Evolutionary conservation across 2,329 filamentous ascomycete genomes (phyloP).

Genomic region (Penicillium sp.): DNA sequence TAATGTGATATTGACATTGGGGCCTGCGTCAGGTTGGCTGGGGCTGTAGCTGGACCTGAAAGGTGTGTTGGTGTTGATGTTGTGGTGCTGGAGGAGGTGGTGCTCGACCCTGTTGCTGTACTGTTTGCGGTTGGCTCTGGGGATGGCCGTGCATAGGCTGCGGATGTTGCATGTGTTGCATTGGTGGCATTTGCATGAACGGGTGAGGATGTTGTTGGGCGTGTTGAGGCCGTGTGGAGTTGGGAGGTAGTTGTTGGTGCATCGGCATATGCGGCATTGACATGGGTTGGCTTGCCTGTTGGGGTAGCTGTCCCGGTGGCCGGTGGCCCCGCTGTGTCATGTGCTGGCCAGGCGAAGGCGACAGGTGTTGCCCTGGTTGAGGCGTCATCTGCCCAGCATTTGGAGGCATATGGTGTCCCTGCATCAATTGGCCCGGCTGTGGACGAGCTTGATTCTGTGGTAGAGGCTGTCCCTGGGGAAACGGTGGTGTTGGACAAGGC

Average conservation of each 20-base stretch:
- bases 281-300: slow-evolving; percentile 15
- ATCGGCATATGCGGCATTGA: slow-evolving; percentile 23
- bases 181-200: slow-evolving; percentile 22
- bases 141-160: slow-evolving; percentile 14
- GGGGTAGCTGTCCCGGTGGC: not conserved
- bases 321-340: slow-evolving; percentile 3
- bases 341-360: slow-evolving; percentile 12
- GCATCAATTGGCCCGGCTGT: not conserved
- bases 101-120: slow-evolving; percentile 15
- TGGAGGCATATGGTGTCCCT: not conserved
- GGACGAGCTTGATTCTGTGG: not conserved
- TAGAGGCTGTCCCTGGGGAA: slow-evolving; percentile 8
- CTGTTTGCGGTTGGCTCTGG: slow-evolving; percentile 12
- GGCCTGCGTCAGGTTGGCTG: slow-evolving; percentile 15
- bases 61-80: slow-evolving; percentile 25
- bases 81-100: slow-evolving; percentile 24
- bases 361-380: slow-evolving; percentile 8
- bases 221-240: slow-evolving; percentile 14
- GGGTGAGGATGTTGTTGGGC: slow-evolving; percentile 7
- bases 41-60: slow-evolving; percentile 23
- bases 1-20: not conserved
- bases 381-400: slow-evolving; percentile 14
- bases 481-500: slow-evolving; percentile 18
- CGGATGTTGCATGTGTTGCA: slow-evolving; percentile 20
- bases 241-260: slow-evolving; percentile 19